These are phyloP conservation scores for Aspergillus conjunctus DNA, from an alignment of 495 filamentous ascomycete genomes.

Conservation along the genomic window DNA sequence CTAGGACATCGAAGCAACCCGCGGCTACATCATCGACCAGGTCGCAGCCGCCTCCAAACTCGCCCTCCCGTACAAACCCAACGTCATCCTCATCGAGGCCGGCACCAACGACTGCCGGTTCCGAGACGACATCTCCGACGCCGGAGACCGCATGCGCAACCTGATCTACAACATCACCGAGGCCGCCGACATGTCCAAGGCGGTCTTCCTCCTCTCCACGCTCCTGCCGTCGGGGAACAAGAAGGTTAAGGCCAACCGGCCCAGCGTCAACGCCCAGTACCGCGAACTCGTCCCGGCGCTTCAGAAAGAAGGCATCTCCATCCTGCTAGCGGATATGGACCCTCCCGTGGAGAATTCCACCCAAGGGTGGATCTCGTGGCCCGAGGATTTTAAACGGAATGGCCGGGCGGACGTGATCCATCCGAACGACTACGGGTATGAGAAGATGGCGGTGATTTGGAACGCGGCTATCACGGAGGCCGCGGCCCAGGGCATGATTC, in stretches of 20 bases:
- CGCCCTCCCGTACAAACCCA: conserved; percentile 42
- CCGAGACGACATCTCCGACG: conserved; percentile 30
- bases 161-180: background rate
- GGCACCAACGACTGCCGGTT: conserved; percentile 52
- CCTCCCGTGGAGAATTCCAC: background rate
- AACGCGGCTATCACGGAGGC: conserved; percentile 38
- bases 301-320: background rate
- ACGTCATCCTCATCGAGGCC: conserved; percentile 49
- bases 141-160: conserved; percentile 13
- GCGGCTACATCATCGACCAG: conserved; percentile 27
- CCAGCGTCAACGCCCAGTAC: background rate
- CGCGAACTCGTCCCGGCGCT: background rate
- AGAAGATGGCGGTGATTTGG: conserved; percentile 55
- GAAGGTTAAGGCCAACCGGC: no score
- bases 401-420: conserved; percentile 51
- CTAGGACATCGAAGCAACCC: background rate
- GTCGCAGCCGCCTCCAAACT: conserved; percentile 36
- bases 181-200: background rate
- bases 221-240: background rate
- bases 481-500: background rate
- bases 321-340: background rate
- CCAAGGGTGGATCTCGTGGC: background rate
- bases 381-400: conserved; percentile 2
- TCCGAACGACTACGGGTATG: conserved; percentile 51
- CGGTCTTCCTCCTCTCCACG: background rate